Percentiles rank a stretch among this genome's conserved stretches.
Evolutionary conservation across 805 yeast species (phyloP).

Genomic region (Wickerhamiella sergipiensis): DNA sequence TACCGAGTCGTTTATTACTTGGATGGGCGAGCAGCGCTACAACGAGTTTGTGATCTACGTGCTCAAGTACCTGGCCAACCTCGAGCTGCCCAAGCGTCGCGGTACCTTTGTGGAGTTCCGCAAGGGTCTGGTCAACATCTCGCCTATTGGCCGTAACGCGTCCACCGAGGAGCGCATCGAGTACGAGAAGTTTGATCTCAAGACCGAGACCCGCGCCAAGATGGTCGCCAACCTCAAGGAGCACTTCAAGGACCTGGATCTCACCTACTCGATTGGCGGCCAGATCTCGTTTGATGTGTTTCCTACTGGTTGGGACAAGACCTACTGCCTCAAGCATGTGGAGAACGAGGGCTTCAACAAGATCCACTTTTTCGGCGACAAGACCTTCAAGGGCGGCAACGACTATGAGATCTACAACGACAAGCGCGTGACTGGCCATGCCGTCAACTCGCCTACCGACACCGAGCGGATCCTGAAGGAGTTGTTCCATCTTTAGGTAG

Average conservation of each 20-base stretch:
- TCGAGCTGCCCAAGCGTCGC: slow-evolving; percentile 92
- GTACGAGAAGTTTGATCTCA: slow-evolving; percentile 72
- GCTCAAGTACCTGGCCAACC: slow-evolving; percentile 65
- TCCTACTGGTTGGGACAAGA: slow-evolving; percentile 99
- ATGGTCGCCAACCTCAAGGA: slow-evolving; percentile 76
- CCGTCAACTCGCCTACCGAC: slow-evolving; percentile 75
- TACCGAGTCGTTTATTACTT: slow-evolving; percentile 82
- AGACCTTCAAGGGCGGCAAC: slow-evolving; percentile 91
- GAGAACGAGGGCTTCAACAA: slow-evolving; percentile 68
- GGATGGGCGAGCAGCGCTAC: slow-evolving; percentile 94
- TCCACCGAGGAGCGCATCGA: slow-evolving; percentile 87
- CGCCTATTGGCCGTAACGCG: slow-evolving; percentile 98
- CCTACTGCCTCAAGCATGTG: slow-evolving; percentile 91
- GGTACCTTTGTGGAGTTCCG: slow-evolving; percentile 98
- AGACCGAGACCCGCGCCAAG: slow-evolving; percentile 66
- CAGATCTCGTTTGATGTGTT: slow-evolving; percentile 98
- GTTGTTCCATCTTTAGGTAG: slow-evolving; percentile 32
- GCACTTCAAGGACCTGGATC: slow-evolving; percentile 63
- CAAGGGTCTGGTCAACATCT: slow-evolving; percentile 97
- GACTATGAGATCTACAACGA: slow-evolving; percentile 94
- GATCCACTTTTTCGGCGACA: slow-evolving; percentile 98
- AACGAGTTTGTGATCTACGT: slow-evolving; percentile 77
- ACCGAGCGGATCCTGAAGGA: slow-evolving; percentile 78
- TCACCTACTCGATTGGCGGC: slow-evolving; percentile 98
- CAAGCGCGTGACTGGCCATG: slow-evolving; percentile 87